Percentiles rank a stretch among this genome's conserved stretches.
Evolutionary conservation across 1,284 basidiomycete species (phyloP).

Genomic region (Austroboletus niveus): DNA sequence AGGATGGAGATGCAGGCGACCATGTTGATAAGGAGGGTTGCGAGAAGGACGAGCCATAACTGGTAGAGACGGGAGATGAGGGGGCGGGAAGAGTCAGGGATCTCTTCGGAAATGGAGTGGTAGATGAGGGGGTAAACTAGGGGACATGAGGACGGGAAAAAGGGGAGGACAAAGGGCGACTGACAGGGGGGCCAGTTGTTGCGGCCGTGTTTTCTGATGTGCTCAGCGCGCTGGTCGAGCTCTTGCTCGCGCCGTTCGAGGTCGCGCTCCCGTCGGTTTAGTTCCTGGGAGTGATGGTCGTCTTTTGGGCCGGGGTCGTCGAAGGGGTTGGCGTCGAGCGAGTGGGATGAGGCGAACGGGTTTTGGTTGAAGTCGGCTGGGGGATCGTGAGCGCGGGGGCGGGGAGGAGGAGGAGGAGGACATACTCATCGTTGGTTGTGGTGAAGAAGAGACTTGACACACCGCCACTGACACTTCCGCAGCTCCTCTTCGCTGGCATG

Average conservation of each 20-base stretch:
- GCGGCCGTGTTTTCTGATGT: constrained; percentile 76
- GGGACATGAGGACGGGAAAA: constrained; percentile 20
- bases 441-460: not conserved
- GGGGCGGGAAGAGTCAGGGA: constrained; percentile 77
- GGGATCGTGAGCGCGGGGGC: constrained; percentile 2
- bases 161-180: constrained; percentile 27
- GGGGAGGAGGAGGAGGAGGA: not conserved
- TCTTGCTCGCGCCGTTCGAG: constrained; percentile 77
- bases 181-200: constrained; percentile 89
- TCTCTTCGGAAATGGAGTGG: constrained; percentile 89
- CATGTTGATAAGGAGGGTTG: constrained; percentile 86
- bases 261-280: constrained; percentile 75
- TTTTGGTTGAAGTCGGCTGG: constrained; percentile 55
- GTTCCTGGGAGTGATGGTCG: constrained; percentile 51
- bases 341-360: constrained; percentile 80
- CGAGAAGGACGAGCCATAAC: constrained; percentile 81
- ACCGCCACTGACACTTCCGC: constrained; percentile 31
- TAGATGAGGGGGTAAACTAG: constrained; percentile 91
- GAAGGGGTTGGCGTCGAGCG: constrained; percentile 81
- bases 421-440: constrained; percentile 11
- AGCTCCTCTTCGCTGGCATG: constrained; percentile 28
- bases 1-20: constrained; percentile 88
- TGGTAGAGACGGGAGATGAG: constrained; percentile 85
- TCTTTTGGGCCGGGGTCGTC: constrained; percentile 60
- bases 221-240: constrained; percentile 62